phyloP scores from a whole-genome alignment of 1,284 basidiomycete genomes.

The Pholiota adiposa region DNA sequence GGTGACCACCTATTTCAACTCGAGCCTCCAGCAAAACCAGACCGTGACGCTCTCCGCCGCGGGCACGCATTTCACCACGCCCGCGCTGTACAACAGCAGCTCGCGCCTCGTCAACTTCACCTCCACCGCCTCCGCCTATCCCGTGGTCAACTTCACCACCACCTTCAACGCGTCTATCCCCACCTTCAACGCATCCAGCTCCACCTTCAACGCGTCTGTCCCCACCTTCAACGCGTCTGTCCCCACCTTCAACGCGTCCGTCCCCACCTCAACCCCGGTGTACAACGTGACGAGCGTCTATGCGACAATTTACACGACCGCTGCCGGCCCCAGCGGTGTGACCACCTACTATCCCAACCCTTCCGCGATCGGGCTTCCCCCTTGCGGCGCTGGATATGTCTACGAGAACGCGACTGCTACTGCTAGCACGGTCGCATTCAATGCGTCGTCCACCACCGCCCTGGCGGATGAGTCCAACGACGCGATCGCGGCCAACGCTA shows the following conservation, averaged over 20 bases:
- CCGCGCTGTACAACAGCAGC: too few species aligned
- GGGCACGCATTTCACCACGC: too few species aligned
- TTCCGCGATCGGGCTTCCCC: not conserved
- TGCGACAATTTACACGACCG: not conserved
- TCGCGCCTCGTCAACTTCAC: too few species aligned
- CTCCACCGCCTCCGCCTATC: too few species aligned
- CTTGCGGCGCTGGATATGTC: not conserved
- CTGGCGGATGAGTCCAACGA: not conserved
- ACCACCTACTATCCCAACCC: not conserved
- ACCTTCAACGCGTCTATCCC: too few species aligned
- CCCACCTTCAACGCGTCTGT: too few species aligned
- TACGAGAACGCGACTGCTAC: not conserved
- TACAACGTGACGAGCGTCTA: not conserved
- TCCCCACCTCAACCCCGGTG: not conserved
- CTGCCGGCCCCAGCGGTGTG: not conserved
- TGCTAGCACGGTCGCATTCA: not conserved
- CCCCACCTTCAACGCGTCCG: not conserved
- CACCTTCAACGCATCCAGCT: too few species aligned
- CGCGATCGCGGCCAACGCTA: not conserved
- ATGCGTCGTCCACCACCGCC: not conserved
- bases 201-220: too few species aligned
- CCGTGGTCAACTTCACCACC: too few species aligned
- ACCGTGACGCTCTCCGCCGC: too few species aligned
- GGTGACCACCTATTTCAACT: too few species aligned
- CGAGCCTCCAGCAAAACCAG: too few species aligned